Evolutionary conservation across 2,329 filamentous ascomycete species (phyloP).

Genomic region (Trichoderma hamatum): DNA sequence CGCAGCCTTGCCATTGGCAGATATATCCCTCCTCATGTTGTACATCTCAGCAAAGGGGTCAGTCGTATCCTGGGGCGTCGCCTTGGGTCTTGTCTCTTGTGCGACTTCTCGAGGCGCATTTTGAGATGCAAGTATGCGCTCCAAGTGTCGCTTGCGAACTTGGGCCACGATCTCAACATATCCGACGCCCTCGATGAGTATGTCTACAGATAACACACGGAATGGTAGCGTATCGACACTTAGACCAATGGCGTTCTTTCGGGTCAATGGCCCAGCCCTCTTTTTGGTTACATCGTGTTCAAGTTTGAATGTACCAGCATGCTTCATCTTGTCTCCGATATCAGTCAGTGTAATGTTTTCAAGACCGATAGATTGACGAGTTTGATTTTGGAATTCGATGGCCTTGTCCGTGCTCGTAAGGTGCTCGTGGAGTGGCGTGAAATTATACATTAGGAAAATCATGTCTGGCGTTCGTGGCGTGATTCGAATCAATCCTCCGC

Average conservation of each 20-base stretch:
- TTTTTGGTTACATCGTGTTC: slow-evolving; percentile 81
- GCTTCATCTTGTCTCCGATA: slow-evolving; percentile 60
- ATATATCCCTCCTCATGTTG: slow-evolving; percentile 33
- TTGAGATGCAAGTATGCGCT: slow-evolving; percentile 32
- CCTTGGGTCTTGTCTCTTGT: slow-evolving; percentile 19
- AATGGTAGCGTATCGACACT: slow-evolving; percentile 75
- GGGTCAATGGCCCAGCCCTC: slow-evolving; percentile 73
- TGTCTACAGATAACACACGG: slow-evolving; percentile 76
- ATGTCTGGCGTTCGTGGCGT: slow-evolving; percentile 67
- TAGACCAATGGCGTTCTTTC: slow-evolving; percentile 62
- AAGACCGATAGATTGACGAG: slow-evolving; percentile 58
- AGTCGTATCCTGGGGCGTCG: neutral
- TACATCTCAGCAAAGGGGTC: slow-evolving; percentile 37
- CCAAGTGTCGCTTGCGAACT: slow-evolving; percentile 61
- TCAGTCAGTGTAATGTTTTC: slow-evolving; percentile 65
- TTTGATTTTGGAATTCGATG: slow-evolving; percentile 68
- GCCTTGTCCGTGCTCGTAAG: slow-evolving; percentile 81
- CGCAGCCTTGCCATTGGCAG: neutral
- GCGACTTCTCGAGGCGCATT: slow-evolving; percentile 25
- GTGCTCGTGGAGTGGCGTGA: slow-evolving; percentile 78
- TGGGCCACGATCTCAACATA: slow-evolving; percentile 91
- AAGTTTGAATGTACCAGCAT: slow-evolving; percentile 75
- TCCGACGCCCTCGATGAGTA: slow-evolving; percentile 88
- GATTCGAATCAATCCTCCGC: slow-evolving; percentile 79
- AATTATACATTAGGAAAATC: slow-evolving; percentile 80